Conservation (phyloP, 352 stramenopile species). For the Pythium oligandrum region DNA sequence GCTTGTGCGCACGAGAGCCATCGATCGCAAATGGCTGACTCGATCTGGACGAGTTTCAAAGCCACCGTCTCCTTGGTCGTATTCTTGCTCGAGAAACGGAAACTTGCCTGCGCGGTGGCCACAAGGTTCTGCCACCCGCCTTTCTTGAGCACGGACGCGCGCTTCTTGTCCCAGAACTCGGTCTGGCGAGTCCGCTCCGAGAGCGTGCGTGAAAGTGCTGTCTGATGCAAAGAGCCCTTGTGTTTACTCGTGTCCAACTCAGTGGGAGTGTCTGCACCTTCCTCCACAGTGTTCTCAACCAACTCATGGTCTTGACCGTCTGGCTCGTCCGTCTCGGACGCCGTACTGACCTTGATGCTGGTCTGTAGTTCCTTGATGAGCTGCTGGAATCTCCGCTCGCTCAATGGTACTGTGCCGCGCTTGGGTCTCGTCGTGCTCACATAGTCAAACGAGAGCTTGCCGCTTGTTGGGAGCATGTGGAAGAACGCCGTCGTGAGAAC, state of each 20-base stretch:
- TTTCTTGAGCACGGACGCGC: conserved; percentile 36
- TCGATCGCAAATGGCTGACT: conserved; percentile 68
- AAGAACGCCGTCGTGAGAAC: conserved; percentile 80
- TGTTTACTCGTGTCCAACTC: background rate
- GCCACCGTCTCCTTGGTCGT: conserved; percentile 64
- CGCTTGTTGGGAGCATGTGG: conserved; percentile 52
- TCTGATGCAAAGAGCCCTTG: no score
- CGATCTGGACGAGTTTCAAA: conserved; percentile 79
- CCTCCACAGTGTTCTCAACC: background rate
- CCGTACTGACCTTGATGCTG: conserved; percentile 7
- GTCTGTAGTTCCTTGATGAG: conserved; percentile 64
- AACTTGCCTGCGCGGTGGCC: conserved; percentile 30
- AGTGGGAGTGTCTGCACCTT: background rate
- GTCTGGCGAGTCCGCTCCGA: conserved; percentile 20
- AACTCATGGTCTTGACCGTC: background rate
- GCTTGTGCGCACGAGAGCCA: conserved; percentile 73
- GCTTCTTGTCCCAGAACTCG: conserved; percentile 50
- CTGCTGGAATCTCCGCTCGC: conserved; percentile 64
- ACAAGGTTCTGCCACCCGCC: conserved; percentile 28
- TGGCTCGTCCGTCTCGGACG: background rate
- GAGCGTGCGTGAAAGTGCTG: background rate
- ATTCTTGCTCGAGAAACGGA: conserved; percentile 31
- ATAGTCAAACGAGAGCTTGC: conserved; percentile 88
- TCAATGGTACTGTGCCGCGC: conserved; percentile 51
- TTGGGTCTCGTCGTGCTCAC: conserved; percentile 79